Evolutionary conservation across 306 rosid genomes (phyloP).

Genomic region (Citrullus mucosospermus): DNA sequence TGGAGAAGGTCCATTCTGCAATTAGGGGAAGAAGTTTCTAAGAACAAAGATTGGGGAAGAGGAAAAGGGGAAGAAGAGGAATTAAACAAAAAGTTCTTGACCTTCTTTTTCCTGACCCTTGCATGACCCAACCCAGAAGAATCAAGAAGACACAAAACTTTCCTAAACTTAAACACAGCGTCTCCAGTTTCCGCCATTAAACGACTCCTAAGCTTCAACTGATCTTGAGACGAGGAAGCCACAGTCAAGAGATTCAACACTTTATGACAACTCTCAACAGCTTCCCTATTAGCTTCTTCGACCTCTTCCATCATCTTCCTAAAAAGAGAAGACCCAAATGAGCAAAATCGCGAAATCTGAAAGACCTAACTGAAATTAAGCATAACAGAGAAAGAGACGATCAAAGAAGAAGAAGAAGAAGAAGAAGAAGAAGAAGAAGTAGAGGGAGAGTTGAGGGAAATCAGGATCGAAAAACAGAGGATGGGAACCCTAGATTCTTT

Average conservation of each 20-base stretch:
- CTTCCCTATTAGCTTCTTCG: slow-evolving; percentile 13
- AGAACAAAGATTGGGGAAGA: slow-evolving; percentile 41
- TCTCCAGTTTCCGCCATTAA: slow-evolving; percentile 67
- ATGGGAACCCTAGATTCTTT: slow-evolving; percentile 69
- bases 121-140: slow-evolving; percentile 72
- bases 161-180: slow-evolving; percentile 76
- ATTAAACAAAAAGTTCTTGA: slow-evolving; percentile 13
- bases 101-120: slow-evolving; percentile 48
- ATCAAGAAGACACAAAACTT: slow-evolving; percentile 69
- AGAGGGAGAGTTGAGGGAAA: background rate
- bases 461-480: background rate
- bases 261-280: slow-evolving; percentile 12
- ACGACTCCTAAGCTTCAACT: slow-evolving; percentile 26
- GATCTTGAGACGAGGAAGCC: slow-evolving; percentile 38
- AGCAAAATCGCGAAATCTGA: background rate
- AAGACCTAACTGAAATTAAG: background rate
- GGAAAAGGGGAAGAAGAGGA: slow-evolving; percentile 10
- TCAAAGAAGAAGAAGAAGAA: background rate
- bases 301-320: background rate
- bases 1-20: slow-evolving; percentile 31
- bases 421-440: background rate
- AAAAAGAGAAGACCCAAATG: background rate
- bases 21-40: slow-evolving; percentile 46
- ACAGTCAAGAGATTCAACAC: slow-evolving; percentile 13
- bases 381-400: background rate